Conservation (phyloP, 208 protist species). For the Blechomonas ayalai region DNA sequence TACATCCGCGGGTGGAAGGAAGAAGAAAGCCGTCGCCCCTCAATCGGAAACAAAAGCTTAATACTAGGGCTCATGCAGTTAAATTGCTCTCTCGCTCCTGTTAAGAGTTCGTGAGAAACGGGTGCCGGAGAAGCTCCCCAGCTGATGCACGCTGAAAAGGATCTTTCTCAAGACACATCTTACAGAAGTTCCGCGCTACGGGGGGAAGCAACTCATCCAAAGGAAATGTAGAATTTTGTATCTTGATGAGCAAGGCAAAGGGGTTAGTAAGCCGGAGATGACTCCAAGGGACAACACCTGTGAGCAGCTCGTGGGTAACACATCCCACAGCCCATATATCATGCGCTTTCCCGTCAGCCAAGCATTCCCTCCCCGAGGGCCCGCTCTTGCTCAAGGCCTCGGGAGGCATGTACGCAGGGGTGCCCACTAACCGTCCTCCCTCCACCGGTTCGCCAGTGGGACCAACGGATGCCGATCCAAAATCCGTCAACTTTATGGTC, state of each 20-base stretch:
- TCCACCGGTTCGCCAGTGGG: not conserved
- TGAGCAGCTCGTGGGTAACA: slow-evolving; percentile 91
- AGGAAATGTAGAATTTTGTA: slow-evolving; percentile 14
- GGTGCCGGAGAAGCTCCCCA: slow-evolving; percentile 3
- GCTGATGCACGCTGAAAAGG: slow-evolving; percentile 2
- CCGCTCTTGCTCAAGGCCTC: slow-evolving; percentile 12
- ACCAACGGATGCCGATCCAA: slow-evolving; percentile 24
- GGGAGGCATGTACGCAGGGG: slow-evolving; percentile 29
- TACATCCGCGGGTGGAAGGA: too few relatives aligned
- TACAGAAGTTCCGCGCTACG: slow-evolving; percentile 15
- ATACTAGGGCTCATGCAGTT: too few relatives aligned
- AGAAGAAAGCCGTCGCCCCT: too few relatives aligned
- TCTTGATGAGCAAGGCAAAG: slow-evolving; percentile 17
- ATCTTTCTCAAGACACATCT: slow-evolving; percentile 15
- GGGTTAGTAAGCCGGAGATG: slow-evolving; percentile 5
- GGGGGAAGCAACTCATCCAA: slow-evolving; percentile 5
- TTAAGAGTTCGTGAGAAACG: slow-evolving; percentile 1
- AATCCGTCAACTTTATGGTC: slow-evolving; percentile 37
- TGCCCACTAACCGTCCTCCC: slow-evolving; percentile 13
- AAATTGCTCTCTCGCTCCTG: not conserved
- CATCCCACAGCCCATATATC: slow-evolving; percentile 97
- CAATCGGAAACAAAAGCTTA: too few relatives aligned
- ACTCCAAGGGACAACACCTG: slow-evolving; percentile 19
- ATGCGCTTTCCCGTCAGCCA: slow-evolving; percentile 12
- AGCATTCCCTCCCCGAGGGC: not conserved